These are phyloP conservation scores for Mollisia scopiformis DNA, from an alignment of 2,329 filamentous ascomycete species.

Conservation along the genomic window DNA sequence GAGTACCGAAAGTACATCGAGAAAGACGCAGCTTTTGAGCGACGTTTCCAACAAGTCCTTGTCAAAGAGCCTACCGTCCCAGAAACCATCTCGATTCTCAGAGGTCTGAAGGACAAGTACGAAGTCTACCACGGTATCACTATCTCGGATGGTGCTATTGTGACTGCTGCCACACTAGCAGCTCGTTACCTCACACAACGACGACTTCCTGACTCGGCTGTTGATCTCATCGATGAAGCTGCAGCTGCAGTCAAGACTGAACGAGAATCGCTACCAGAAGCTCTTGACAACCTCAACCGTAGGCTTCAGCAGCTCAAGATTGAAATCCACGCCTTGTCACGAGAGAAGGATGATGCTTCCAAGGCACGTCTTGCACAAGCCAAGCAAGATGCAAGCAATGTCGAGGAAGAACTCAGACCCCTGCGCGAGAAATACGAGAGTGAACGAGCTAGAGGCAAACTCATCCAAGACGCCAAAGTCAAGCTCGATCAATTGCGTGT, in stretches of 20 bases:
- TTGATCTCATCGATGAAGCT: slow-evolving; percentile 95
- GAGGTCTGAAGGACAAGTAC: slow-evolving; percentile 96
- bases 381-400: slow-evolving; percentile 89
- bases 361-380: slow-evolving; percentile 80
- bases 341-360: slow-evolving; percentile 94
- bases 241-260: slow-evolving; percentile 95
- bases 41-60: slow-evolving; percentile 96
- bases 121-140: slow-evolving; percentile 98
- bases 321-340: slow-evolving; percentile 91
- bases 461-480: slow-evolving; percentile 92
- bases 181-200: slow-evolving; percentile 91
- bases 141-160: slow-evolving; percentile 91
- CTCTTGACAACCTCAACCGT: slow-evolving; percentile 92
- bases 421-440: slow-evolving; percentile 94
- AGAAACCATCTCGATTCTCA: slow-evolving; percentile 97
- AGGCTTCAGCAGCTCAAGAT: slow-evolving; percentile 91
- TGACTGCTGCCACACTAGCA: slow-evolving; percentile 87
- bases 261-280: slow-evolving; percentile 93
- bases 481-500: slow-evolving; percentile 91
- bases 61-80: slow-evolving; percentile 90
- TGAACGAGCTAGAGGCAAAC: slow-evolving; percentile 87
- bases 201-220: slow-evolving; percentile 92
- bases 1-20: slow-evolving; percentile 99
- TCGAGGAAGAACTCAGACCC: slow-evolving; percentile 89
- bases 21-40: slow-evolving; percentile 97